Conservation (phyloP, 352 stramenopile species). For the Phytophthora constricta region DNA sequence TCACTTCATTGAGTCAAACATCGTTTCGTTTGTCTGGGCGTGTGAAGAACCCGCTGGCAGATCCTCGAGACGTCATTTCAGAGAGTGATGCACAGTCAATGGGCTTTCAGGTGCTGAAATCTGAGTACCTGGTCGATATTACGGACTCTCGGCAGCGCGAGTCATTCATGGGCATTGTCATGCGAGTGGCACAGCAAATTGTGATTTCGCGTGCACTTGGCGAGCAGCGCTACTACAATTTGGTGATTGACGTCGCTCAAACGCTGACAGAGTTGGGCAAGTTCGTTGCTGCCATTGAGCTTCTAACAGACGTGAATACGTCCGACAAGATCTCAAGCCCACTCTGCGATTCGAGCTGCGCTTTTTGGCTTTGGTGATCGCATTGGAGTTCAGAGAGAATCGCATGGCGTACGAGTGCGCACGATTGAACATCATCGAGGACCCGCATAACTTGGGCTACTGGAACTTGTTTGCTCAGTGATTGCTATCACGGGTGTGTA, state of each 20-base stretch:
- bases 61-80: constrained; percentile 62
- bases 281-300: constrained; percentile 83
- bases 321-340: constrained; percentile 82
- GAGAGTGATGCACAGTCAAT: constrained; percentile 68
- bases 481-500: constrained; percentile 87
- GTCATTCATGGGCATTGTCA: constrained; percentile 87
- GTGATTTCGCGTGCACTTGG: constrained; percentile 77
- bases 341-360: constrained; percentile 80
- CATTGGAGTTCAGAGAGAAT: constrained; percentile 86
- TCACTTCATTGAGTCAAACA: constrained; percentile 83
- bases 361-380: constrained; percentile 85
- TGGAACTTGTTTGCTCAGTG: constrained; percentile 88
- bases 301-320: constrained; percentile 88
- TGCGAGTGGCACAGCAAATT: constrained; percentile 84
- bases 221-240: constrained; percentile 75
- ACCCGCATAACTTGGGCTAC: constrained; percentile 80
- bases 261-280: constrained; percentile 84
- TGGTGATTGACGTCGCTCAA: constrained; percentile 82
- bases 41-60: constrained; percentile 62
- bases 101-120: constrained; percentile 83
- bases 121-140: constrained; percentile 85
- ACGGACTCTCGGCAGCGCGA: constrained; percentile 73
- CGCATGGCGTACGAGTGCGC: constrained; percentile 90
- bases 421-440: constrained; percentile 88
- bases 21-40: constrained; percentile 73